phyloP scores from a whole-genome alignment of 2,329 filamentous ascomycete species.

The Verruconis gallopava region DNA sequence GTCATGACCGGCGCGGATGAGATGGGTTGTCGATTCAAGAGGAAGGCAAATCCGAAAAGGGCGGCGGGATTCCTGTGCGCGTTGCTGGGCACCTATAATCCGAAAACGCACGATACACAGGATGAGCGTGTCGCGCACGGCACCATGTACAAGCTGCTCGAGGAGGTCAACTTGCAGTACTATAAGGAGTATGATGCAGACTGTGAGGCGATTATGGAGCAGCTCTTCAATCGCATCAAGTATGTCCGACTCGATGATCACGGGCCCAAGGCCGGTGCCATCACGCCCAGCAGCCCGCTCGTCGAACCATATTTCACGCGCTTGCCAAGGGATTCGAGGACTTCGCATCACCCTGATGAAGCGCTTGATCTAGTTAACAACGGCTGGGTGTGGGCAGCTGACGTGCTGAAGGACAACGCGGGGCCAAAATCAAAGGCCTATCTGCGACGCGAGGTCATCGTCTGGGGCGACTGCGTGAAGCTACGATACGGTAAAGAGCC shows the following conservation, averaged over 20 bases:
- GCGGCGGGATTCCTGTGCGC: slow-evolving; percentile 56
- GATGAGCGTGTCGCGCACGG: slow-evolving; percentile 38
- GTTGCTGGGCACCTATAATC: slow-evolving; percentile 57
- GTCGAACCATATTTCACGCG: slow-evolving; percentile 94
- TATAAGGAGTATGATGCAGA: slow-evolving; percentile 90
- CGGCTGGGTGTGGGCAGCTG: slow-evolving; percentile 97
- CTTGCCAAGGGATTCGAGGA: slow-evolving; percentile 64
- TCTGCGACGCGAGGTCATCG: slow-evolving; percentile 86
- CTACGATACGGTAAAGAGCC: slow-evolving; percentile 72
- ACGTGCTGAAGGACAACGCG: slow-evolving; percentile 86
- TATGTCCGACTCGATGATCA: slow-evolving; percentile 88
- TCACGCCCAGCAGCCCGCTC: slow-evolving; percentile 64
- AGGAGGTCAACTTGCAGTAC: slow-evolving; percentile 74
- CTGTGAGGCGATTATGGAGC: slow-evolving; percentile 68
- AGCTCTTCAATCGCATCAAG: slow-evolving; percentile 88
- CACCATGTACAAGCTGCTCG: slow-evolving; percentile 50
- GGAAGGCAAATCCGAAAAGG: slow-evolving; percentile 55
- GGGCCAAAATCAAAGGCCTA: slow-evolving; percentile 86
- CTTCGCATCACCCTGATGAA: slow-evolving; percentile 60
- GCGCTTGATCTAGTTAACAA: slow-evolving; percentile 84
- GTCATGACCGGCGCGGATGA: slow-evolving; percentile 59
- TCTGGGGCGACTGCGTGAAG: slow-evolving; percentile 98
- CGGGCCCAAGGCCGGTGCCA: slow-evolving; percentile 72
- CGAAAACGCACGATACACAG: slow-evolving; percentile 33
- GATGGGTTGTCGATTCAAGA: slow-evolving; percentile 67